A percentile compares a stretch with the other conserved stretches of the same genome.
Conservation (phyloP, 371 early-diverging fungal species). For the Apophysomyces sp. region DNA sequence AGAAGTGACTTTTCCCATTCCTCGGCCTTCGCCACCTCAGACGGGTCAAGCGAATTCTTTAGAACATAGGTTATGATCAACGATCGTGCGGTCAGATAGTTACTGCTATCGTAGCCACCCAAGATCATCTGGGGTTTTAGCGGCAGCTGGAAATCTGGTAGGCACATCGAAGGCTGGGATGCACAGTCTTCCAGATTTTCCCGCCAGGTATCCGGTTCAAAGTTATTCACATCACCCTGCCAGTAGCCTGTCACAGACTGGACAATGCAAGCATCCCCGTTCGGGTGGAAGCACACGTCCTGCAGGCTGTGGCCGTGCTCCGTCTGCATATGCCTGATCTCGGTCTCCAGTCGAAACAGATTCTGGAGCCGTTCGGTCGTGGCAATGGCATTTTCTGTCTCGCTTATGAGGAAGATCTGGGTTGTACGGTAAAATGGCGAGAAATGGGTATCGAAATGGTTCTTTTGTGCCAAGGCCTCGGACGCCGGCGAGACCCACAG, state of each 20-base stretch:
- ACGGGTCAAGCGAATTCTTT: slow-evolving; percentile 55
- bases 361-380: slow-evolving; percentile 43
- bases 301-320: slow-evolving; percentile 35
- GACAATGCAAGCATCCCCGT: slow-evolving; percentile 64
- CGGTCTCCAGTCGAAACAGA: slow-evolving; percentile 56
- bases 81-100: slow-evolving; percentile 52
- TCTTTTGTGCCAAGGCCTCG: slow-evolving; percentile 59
- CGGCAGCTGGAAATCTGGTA: slow-evolving; percentile 68
- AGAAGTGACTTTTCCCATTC: slow-evolving; percentile 66
- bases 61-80: slow-evolving; percentile 70
- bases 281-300: slow-evolving; percentile 74
- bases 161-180: slow-evolving; percentile 55
- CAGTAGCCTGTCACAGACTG: slow-evolving; percentile 79
- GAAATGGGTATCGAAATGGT: slow-evolving; percentile 69
- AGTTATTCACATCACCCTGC: slow-evolving; percentile 54
- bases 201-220: slow-evolving; percentile 51
- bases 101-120: slow-evolving; percentile 56
- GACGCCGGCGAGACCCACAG: slow-evolving; percentile 76
- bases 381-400: slow-evolving; percentile 43
- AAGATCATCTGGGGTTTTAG: slow-evolving; percentile 70
- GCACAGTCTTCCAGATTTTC: slow-evolving; percentile 49
- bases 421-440: slow-evolving; percentile 75
- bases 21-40: slow-evolving; percentile 40
- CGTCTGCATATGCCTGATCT: slow-evolving; percentile 49
- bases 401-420: slow-evolving; percentile 65